Percentiles rank a stretch among this genome's conserved stretches.
Conservation (phyloP, 176 grass and related monocot genomes). For the Cenchrus americanus region DNA sequence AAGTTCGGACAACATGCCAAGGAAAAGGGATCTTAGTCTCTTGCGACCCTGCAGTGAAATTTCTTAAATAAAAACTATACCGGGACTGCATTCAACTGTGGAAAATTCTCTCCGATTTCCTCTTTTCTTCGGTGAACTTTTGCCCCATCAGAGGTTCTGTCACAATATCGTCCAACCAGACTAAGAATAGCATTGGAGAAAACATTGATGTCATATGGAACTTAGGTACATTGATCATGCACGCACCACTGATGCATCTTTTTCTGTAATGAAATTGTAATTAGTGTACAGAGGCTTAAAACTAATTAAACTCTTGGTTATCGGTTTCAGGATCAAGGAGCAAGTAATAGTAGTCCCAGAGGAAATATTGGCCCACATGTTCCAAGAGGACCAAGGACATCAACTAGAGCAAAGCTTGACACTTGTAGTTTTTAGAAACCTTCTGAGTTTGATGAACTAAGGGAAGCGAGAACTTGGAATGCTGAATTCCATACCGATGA, state of each 20-base stretch:
- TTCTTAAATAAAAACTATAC: constrained; percentile 68
- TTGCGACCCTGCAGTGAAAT: constrained; percentile 55
- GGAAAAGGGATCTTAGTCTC: constrained; percentile 74
- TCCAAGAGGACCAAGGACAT: constrained; percentile 52
- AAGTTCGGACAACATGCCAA: constrained; percentile 72
- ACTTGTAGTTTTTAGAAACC: constrained; percentile 72
- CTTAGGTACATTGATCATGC: constrained; percentile 54
- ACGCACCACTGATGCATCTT: not conserved
- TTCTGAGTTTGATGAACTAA: constrained; percentile 90
- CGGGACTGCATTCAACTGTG: constrained; percentile 74
- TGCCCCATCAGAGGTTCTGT: constrained; percentile 73
- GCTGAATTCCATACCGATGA: not conserved
- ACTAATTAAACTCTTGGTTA: not conserved
- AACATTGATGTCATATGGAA: constrained; percentile 79
- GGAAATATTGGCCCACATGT: constrained; percentile 72
- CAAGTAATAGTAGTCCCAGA: constrained; percentile 56
- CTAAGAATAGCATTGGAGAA: constrained; percentile 68
- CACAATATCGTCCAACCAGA: constrained; percentile 57
- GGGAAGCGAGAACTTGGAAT: constrained; percentile 39
- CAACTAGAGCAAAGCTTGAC: constrained; percentile 66
- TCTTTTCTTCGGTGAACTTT: constrained; percentile 75
- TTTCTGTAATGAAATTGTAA: constrained; percentile 3
- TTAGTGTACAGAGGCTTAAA: not conserved
- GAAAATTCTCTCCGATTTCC: constrained; percentile 80
- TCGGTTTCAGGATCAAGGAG: constrained; percentile 66